These are phyloP conservation scores for Entomortierella lignicola DNA, from an alignment of 192 early-diverging fungal genomes.

Conservation along the genomic window DNA sequence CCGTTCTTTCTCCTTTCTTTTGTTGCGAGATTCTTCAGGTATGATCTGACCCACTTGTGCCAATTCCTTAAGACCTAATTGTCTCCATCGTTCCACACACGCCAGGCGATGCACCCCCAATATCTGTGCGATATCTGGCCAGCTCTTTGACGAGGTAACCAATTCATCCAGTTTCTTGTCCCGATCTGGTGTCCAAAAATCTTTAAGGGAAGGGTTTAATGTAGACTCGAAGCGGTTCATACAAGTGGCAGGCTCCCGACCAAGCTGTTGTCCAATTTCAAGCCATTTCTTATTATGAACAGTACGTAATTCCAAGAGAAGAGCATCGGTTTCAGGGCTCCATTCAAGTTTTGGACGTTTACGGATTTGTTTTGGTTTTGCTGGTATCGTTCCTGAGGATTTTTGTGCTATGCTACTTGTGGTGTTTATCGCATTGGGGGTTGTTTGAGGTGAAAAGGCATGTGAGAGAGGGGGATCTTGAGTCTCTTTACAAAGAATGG, in stretches of 20 bases:
- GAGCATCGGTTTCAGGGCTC: conserved; percentile 24
- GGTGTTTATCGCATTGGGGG: not conserved
- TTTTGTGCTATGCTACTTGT: not conserved
- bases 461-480: not conserved
- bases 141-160: conserved; percentile 8
- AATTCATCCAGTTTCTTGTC: conserved; percentile 13
- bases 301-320: conserved; percentile 13
- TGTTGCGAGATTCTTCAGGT: not conserved
- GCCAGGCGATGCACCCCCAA: conserved; percentile 34
- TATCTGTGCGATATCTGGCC: conserved; percentile 25
- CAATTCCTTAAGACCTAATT: not conserved
- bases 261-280: conserved; percentile 27
- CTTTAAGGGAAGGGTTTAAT: conserved; percentile 15
- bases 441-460: not conserved
- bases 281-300: conserved; percentile 33
- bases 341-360: conserved; percentile 14
- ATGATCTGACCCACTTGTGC: not conserved
- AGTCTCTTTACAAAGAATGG: not conserved
- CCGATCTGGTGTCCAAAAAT: conserved; percentile 26
- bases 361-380: conserved; percentile 1
- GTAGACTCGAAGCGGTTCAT: conserved; percentile 35
- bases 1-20: not conserved
- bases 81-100: conserved; percentile 35
- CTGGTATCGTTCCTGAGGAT: not conserved
- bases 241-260: conserved; percentile 32